Evolutionary conservation across 2,329 filamentous ascomycete species (phyloP), one percentile per base, ranked within the genome.

Genomic region (Lachnellula suecica): DNA sequence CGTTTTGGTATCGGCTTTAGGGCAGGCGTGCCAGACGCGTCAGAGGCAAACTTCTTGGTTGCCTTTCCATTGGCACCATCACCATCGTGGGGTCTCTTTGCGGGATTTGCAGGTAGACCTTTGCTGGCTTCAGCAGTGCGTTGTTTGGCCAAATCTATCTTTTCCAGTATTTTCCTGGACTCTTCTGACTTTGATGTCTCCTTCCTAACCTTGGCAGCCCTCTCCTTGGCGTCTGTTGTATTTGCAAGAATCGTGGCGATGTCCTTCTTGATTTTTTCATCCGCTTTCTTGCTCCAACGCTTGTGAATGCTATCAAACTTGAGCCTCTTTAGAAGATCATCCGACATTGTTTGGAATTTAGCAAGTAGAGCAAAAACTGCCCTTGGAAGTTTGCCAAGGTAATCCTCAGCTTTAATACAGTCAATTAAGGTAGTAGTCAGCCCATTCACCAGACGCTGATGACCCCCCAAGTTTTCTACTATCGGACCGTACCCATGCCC

Each of bases 291-390:
- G 54, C 77, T 78, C 63, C 87, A 82, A 8, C 81, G 78, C 55
- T 82, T 82, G 37, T 84, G 76, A 15, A 88, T 79, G 49, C 80
- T 83, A 52, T 82, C 79, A 51, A 91, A 80, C 63, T 88, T 88
- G 37, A 83, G 79, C 54, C 80, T 84, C 58, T 84, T 80, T 38
- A 84, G 71, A 31, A 83, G 67, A 41, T 76, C 75, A 54, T 79
- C 82, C 58, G 78, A 81, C 44, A 77, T 82, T 38, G 84, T 77
- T 52, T 84, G 85, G 31, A 69, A 66, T 46, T 79, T 83, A 4
- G 83, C 78, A 66, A 90, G 78, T 27, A 89, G 74, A 47, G 79
- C 72, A 17, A 85, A 72, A n/a, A 81, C 69, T 17, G 77, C 75
- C 58, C 80, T 79, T n/a, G 79, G 74, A 13, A 82, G 66, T 56